These are phyloP conservation scores for Stephanodiscus triporus DNA, from an alignment of 108 stramenopile genomes.

Conservation along the genomic window DNA sequence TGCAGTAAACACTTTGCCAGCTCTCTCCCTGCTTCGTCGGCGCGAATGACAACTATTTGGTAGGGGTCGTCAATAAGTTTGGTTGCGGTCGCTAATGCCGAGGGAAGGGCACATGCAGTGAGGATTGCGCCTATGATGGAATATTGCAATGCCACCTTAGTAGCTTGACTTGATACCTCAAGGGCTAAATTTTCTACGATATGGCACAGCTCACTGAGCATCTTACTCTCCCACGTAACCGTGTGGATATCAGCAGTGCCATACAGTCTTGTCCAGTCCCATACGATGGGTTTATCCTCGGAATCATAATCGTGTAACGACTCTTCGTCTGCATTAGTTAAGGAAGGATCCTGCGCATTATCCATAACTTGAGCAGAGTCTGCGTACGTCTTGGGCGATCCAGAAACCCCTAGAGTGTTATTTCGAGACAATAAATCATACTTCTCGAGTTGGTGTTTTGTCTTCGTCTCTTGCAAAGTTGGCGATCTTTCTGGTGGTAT, in stretches of 20 bases:
- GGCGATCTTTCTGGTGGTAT: neutral
- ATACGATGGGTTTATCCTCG: conserved; percentile 48
- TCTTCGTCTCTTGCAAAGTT: conserved; percentile 14
- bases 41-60: conserved; percentile 69
- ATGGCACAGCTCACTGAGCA: conserved; percentile 54
- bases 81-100: conserved; percentile 54
- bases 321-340: conserved; percentile 13
- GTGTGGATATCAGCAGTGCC: conserved; percentile 67
- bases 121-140: conserved; percentile 61
- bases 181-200: conserved; percentile 55
- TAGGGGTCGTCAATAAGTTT: conserved; percentile 84
- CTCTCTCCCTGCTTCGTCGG: conserved; percentile 85
- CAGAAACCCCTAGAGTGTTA: conserved; percentile 9
- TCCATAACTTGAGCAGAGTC: neutral
- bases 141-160: conserved; percentile 55
- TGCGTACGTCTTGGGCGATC: conserved; percentile 19
- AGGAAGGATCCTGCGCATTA: conserved; percentile 9
- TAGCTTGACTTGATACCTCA: conserved; percentile 54
- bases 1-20: conserved; percentile 77
- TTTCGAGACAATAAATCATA: conserved; percentile 11
- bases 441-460: conserved; percentile 1
- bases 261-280: conserved; percentile 66
- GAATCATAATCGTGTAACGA: conserved; percentile 8
- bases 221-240: conserved; percentile 64
- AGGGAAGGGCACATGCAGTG: conserved; percentile 62